Percentiles rank a stretch among this genome's conserved stretches.
Evolutionary conservation across 305 asterid genomes (phyloP).

Genomic region (Fraxinus sp.): DNA sequence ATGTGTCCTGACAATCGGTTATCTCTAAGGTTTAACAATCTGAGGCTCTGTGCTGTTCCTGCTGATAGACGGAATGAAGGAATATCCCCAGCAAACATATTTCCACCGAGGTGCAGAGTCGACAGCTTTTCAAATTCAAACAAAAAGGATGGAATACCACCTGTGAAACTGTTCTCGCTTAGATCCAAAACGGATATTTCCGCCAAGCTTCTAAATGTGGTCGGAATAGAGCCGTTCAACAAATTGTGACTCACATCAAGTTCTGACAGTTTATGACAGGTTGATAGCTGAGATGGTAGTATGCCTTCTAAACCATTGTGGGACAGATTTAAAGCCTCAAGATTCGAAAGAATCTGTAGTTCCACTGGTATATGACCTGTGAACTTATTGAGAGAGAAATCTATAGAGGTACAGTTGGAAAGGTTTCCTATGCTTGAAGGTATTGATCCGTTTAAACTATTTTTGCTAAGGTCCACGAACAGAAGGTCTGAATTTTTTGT

Average conservation of each 20-base stretch:
- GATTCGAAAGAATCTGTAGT: conserved; percentile 55
- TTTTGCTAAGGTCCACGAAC: conserved; percentile 59
- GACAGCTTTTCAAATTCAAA: conserved; percentile 64
- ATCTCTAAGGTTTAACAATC: conserved; percentile 64
- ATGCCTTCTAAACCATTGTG: conserved; percentile 57
- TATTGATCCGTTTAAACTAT: conserved; percentile 51
- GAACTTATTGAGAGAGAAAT: conserved; percentile 61
- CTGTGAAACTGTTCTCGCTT: conserved; percentile 56
- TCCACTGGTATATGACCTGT: conserved; percentile 55
- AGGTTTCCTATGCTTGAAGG: conserved; percentile 60
- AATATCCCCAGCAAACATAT: conserved; percentile 57
- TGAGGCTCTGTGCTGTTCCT: conserved; percentile 42
- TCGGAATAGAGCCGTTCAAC: conserved; percentile 64
- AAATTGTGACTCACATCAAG: conserved; percentile 63
- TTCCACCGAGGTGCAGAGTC: conserved; percentile 66
- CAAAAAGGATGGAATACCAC: conserved; percentile 54
- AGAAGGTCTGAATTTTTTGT: conserved; percentile 40
- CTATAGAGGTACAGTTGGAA: conserved; percentile 39
- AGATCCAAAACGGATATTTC: conserved; percentile 53
- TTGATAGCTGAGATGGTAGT: conserved; percentile 49
- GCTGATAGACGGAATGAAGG: conserved; percentile 41
- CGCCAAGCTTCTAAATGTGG: conserved; percentile 49
- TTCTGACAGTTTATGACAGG: conserved; percentile 46
- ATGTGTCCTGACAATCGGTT: conserved; percentile 54
- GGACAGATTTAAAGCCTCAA: conserved; percentile 53